These are phyloP conservation scores for Mariannaea sp. DNA, from an alignment of 2,329 filamentous ascomycete genomes.

Conservation along the genomic window DNA sequence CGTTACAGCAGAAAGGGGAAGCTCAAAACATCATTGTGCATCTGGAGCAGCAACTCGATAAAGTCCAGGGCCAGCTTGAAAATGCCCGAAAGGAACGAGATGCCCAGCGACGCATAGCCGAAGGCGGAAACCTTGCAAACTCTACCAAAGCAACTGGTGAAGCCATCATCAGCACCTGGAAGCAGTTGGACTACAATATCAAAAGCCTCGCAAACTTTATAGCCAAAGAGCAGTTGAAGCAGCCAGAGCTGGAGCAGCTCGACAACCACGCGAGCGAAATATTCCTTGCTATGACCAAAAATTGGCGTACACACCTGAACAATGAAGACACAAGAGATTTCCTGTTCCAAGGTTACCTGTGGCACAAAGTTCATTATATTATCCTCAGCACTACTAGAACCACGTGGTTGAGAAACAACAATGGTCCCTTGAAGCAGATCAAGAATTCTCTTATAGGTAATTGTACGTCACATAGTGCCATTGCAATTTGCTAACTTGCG, in stretches of 20 bases:
- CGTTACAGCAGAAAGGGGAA: not conserved
- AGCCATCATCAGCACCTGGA: constrained; percentile 21
- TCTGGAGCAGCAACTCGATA: not conserved
- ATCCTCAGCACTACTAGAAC: fast-evolving
- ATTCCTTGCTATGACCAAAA: not conserved
- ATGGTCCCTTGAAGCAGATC: fast-evolving
- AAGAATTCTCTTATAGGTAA: not conserved
- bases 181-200: constrained; percentile 25
- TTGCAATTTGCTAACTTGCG: not conserved
- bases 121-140: not conserved
- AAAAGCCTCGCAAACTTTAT: constrained; percentile 12
- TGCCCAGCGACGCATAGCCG: not conserved
- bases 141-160: constrained; percentile 22
- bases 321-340: not conserved
- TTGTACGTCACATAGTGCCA: not conserved
- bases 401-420: not conserved
- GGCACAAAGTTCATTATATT: constrained; percentile 1
- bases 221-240: fast-evolving
- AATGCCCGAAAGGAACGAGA: constrained; percentile 6
- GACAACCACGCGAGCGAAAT: not conserved
- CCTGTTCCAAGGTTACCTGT: constrained; percentile 12
- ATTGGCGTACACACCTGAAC: not conserved
- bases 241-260: fast-evolving
- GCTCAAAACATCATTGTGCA: not conserved
- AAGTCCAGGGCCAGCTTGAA: not conserved